Evolutionary conservation across 495 filamentous ascomycete genomes (phyloP), one percentile per base, ranked within the genome.

Genomic region (Podospora anserina): DNA sequence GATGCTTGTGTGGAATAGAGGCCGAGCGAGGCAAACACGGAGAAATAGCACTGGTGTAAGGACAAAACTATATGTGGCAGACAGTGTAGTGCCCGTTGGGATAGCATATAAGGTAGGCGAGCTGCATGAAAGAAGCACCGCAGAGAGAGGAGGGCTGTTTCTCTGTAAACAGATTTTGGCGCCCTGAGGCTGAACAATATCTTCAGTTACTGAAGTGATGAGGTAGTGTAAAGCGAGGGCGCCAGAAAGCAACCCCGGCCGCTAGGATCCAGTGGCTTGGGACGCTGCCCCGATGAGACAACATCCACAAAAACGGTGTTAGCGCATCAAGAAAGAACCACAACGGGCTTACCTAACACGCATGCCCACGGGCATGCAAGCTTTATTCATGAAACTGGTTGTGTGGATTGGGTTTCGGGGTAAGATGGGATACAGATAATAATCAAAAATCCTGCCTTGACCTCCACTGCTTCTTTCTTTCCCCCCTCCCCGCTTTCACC

Each of bases 211-310:
- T 58, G 55, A 58, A 58, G 55, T 58, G 55, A 58, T 58, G 55
- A 19, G 18, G 55, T 58, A n/a, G 6, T 23, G 23, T 23, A 23
- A 23, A 20, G 55, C 55, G 55, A 26, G 55, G 55, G 55, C 55
- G 55, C 55, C 55, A 58, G 55, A 58, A 11, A 20, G 4, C 4
- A 5, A 20, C 5, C 23, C 55, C 18, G n/a, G n/a, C 55, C 18
- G 55, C n/a, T 44, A 57, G 28, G 61, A 69, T 63, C 60, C 30
- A 64, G 59, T 66, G 68, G 68, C 64, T 64, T 64, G 20, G 59
- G 63, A 61, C 64, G 55, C 16, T 23, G 30, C 64, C 28, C 15
- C n/a, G 53, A 6, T 63, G 68, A 69, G 64, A 66, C 68, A 60
- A 32, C 4, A 6, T 9, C 63, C 18, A 5, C 58, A 27, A 63